A percentile compares a stretch with the other conserved stretches of the same genome.
These are phyloP conservation scores for Barnettozyma botsteinii DNA, from an alignment of 805 yeast genomes.

Conservation along the genomic window DNA sequence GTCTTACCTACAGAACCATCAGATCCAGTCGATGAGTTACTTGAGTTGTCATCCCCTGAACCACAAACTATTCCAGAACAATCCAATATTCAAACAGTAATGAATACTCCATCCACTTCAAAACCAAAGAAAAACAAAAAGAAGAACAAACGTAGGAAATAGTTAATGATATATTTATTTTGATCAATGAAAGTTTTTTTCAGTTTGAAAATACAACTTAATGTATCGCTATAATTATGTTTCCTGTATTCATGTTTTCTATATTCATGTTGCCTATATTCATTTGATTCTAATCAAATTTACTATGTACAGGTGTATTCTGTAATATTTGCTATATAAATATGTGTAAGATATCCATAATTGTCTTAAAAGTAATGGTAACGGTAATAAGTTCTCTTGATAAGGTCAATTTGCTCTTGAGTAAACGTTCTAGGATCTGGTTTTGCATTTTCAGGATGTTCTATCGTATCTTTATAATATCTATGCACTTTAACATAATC, in stretches of 20 bases:
- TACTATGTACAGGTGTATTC: no score
- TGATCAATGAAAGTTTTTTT: no score
- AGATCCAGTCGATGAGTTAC: constrained; percentile 3
- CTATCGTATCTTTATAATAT: not conserved
- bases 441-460: not conserved
- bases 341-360: no score
- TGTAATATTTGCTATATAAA: no score
- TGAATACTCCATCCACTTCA: no score
- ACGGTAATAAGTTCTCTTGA: not conserved
- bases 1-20: constrained; percentile 2
- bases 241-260: not conserved
- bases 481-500: not conserved
- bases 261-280: not conserved
- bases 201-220: no score
- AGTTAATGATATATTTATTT: not conserved
- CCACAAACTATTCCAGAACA: not conserved
- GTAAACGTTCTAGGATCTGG: not conserved
- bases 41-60: not conserved
- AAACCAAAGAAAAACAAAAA: not conserved
- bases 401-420: not conserved
- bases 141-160: not conserved
- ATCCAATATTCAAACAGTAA: not conserved
- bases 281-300: no score
- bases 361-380: no score
- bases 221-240: no score